Evolutionary conservation across 108 stramenopile genomes (phyloP), one percentile per base, ranked within the genome.

Genomic region (Aurantiochytrium sp.): DNA sequence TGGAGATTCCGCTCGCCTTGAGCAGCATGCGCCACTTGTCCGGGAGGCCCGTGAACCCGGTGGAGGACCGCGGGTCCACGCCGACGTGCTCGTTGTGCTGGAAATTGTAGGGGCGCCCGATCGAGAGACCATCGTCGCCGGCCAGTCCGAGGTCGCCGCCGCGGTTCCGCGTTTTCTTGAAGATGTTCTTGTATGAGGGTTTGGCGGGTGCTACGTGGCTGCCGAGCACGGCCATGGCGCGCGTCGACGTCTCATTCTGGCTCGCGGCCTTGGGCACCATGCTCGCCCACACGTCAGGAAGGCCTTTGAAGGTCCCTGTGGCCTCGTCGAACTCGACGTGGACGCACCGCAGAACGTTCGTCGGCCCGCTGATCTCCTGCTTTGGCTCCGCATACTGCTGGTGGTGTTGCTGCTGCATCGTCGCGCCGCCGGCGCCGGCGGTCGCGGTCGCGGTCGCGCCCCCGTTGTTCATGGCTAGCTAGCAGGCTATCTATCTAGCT

Each of bases 1-100:
- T 94, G n/a, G 95, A 90, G 87, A 95, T 95, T 8, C 95, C 95
- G 47, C 92, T 93, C 19, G 90, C 92, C 88, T 93, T 92, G 29
- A 95, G 91, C n/a, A 94, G 88, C 51, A 58, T 51, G 10, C 89
- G 91, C 95, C 94, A 94, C n/a, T 87, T 72, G 45, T 87, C n/a
- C 6, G 95, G 95, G 10, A 95, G 90, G 8, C 95, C 95, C 29
- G 35, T 72, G 64, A 94, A 92, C n/a, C 93, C 93, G 47, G 92
- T 73, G 5, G 90, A 45, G 5, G 87, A 49, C 44, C 91, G 49
- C 42, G 92, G 57, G 91, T 92, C 92, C 25, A 93, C 89, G 53
- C 59, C 53, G 25, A 92, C 89, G 88, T 93, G 91, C 47, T 90
- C 58, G 28, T 90, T 72, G 89, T 93, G 94, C 92, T 93, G 88